Conservation (phyloP, 2,329 filamentous ascomycete genomes). For the Botrytis byssoidea region DNA sequence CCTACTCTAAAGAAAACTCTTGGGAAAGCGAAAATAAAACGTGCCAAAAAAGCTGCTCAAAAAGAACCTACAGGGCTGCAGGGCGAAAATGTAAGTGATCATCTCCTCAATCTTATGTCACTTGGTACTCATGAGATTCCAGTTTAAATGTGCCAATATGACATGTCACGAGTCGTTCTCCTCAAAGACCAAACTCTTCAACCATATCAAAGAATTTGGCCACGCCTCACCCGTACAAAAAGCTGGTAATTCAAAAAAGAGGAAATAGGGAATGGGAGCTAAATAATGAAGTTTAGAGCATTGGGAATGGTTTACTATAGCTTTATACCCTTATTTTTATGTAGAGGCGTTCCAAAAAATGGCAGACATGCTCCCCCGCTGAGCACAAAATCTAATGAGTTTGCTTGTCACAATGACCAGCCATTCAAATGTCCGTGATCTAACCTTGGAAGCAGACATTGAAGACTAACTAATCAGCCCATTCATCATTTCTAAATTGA, state of each 20-base stretch:
- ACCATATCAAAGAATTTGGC: constrained; percentile 56
- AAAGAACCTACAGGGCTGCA: constrained; percentile 22
- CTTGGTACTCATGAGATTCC: constrained; percentile 23
- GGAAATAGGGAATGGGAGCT: constrained; percentile 18
- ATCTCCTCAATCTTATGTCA: neutral
- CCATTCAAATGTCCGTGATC: neutral
- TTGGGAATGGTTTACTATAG: neutral
- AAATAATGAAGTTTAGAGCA: neutral
- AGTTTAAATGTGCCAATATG: constrained; percentile 50
- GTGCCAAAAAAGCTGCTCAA: constrained; percentile 44
- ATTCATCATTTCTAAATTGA: neutral
- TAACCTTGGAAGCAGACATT: neutral
- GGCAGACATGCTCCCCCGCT: neutral
- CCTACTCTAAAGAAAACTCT: constrained; percentile 38
- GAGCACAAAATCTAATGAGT: neutral
- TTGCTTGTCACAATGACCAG: neutral
- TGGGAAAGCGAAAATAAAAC: constrained; percentile 54
- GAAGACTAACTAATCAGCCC: neutral
- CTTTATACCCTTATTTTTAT: constrained; percentile 19
- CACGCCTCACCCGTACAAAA: constrained; percentile 52
- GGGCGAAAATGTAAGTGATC: constrained; percentile 25
- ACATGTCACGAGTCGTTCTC: constrained; percentile 55
- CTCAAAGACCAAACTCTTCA: constrained; percentile 61
- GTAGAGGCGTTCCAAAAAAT: constrained; percentile 18
- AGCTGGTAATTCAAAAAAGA: constrained; percentile 30